Evolutionary conservation across 1,139 yeast genomes (phyloP).

Genomic region (Diutina scorzettiae): DNA sequence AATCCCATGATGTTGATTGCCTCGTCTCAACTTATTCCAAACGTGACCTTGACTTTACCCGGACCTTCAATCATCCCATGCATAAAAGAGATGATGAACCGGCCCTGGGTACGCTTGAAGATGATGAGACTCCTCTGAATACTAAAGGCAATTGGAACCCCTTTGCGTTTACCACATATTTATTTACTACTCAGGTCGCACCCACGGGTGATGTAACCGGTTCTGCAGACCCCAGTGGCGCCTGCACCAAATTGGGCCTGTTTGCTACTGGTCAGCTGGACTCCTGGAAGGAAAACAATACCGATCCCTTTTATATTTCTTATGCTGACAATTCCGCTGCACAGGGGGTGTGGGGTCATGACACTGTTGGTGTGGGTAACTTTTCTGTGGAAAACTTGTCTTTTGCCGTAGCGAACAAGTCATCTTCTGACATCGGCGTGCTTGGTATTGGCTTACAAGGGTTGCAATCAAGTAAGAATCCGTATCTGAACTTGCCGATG

Average conservation of each 20-base stretch:
- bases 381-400: slow-evolving; percentile 32
- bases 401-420: slow-evolving; percentile 12
- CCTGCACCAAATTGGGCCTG: neutral
- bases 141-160: neutral
- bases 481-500: slow-evolving; percentile 46
- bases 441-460: slow-evolving; percentile 6
- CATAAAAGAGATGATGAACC: neutral
- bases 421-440: slow-evolving; percentile 6
- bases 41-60: too few species aligned
- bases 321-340: slow-evolving; percentile 61
- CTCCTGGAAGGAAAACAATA: slow-evolving; percentile 42
- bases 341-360: slow-evolving; percentile 54
- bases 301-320: slow-evolving; percentile 33
- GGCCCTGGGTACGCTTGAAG: neutral
- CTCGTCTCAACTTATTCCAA: neutral
- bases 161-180: neutral
- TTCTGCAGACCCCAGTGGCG: neutral
- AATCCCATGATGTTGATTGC: neutral
- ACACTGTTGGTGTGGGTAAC: slow-evolving; percentile 30
- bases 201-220: slow-evolving; percentile 3
- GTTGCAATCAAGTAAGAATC: slow-evolving; percentile 8
- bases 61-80: too few species aligned
- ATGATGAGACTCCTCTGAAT: neutral
- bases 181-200: neutral
- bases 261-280: slow-evolving; percentile 64